Percentiles rank a stretch among this genome's conserved stretches.
Conservation (phyloP, 192 early-diverging fungal genomes). For the Coemansia aciculifera region DNA sequence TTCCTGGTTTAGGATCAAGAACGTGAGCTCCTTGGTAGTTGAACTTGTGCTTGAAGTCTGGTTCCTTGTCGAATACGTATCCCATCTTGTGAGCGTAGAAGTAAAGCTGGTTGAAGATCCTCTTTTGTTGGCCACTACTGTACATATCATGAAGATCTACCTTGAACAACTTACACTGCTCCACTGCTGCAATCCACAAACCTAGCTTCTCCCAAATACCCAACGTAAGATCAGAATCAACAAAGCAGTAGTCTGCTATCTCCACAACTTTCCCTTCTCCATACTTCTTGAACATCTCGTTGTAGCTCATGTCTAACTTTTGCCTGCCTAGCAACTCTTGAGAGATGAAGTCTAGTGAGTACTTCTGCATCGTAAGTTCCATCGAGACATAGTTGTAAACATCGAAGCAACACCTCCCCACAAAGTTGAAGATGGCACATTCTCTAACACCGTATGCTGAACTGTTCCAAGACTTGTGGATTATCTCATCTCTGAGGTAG, state of each 20-base stretch:
- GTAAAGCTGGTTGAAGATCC: constrained; percentile 27
- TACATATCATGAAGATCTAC: constrained; percentile 20
- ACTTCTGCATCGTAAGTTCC: constrained; percentile 24
- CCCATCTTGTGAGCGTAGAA: constrained; percentile 13
- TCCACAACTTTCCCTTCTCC: constrained; percentile 22
- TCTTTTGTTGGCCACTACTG: constrained; percentile 35
- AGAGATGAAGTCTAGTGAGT: constrained; percentile 27
- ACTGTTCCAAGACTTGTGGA: constrained; percentile 20
- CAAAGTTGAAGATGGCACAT: constrained; percentile 15
- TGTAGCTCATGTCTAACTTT: constrained; percentile 23
- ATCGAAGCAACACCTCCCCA: constrained; percentile 25
- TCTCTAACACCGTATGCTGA: constrained; percentile 25
- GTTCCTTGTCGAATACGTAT: constrained; percentile 20
- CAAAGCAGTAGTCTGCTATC: constrained; percentile 26
- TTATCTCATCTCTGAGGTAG: constrained; percentile 16
- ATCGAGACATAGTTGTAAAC: constrained; percentile 16
- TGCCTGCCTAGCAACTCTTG: constrained; percentile 13
- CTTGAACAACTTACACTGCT: constrained; percentile 16
- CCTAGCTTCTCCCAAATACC: constrained; percentile 18
- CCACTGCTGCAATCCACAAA: constrained; percentile 15
- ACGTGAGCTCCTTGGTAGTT: constrained; percentile 25
- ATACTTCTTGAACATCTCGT: constrained; percentile 23
- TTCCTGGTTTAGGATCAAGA: constrained; percentile 24
- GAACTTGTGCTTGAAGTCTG: constrained; percentile 13
- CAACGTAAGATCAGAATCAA: constrained; percentile 18